Conservation (phyloP, 1,284 basidiomycete species). For the Pseudomicrostroma phylloplanum region DNA sequence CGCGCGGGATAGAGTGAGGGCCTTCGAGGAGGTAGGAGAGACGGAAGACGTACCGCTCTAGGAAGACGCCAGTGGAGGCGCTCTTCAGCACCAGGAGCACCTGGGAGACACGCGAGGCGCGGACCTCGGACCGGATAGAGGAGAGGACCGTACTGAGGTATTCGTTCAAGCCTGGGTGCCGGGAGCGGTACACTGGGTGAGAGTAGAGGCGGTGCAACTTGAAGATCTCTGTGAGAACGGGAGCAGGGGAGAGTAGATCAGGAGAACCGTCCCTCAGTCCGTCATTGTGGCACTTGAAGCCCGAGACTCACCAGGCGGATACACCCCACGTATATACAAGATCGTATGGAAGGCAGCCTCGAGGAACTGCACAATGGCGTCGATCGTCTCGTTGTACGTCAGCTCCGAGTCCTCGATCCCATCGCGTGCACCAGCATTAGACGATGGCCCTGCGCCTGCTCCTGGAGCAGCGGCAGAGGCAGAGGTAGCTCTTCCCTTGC, state of each 20-base stretch:
- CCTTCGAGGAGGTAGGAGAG: slow-evolving; percentile 57
- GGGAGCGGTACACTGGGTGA: slow-evolving; percentile 80
- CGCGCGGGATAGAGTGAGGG: slow-evolving; percentile 32
- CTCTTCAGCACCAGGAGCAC: slow-evolving; percentile 13
- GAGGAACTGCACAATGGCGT: slow-evolving; percentile 51
- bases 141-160: slow-evolving; percentile 77
- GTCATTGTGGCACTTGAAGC: too few species aligned
- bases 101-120: slow-evolving; percentile 3
- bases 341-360: slow-evolving; percentile 89
- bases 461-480: neutral
- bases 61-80: slow-evolving; percentile 57
- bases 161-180: slow-evolving; percentile 75
- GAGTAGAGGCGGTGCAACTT: slow-evolving; percentile 57
- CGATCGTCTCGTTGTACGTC: slow-evolving; percentile 28
- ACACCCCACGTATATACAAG: slow-evolving; percentile 79
- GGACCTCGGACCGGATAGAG: slow-evolving; percentile 68
- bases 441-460: neutral
- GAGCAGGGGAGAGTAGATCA: neutral
- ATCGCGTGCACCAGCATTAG: slow-evolving; percentile 11
- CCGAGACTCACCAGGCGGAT: slow-evolving; percentile 63
- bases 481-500: neutral
- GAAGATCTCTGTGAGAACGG: slow-evolving; percentile 1
- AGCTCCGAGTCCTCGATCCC: slow-evolving; percentile 24
- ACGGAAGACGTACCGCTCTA: slow-evolving; percentile 63
- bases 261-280: too few species aligned